These are phyloP conservation scores for Vaccinium corymbosum DNA, from an alignment of 148 eudicot genomes.

Conservation along the genomic window DNA sequence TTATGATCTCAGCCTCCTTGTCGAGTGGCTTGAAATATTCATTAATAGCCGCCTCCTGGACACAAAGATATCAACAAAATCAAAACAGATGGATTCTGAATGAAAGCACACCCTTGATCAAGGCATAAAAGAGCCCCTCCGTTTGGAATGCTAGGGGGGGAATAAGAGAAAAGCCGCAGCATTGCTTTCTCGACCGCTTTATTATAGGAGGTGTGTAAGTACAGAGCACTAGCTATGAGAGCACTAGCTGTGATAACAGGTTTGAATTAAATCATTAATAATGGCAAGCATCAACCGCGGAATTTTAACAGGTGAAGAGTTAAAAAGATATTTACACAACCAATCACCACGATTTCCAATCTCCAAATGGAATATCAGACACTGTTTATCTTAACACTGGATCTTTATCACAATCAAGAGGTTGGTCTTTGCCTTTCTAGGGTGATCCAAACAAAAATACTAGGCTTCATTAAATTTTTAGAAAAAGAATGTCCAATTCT, in stretches of 20 bases:
- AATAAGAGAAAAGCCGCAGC: too few relatives aligned
- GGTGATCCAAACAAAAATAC: neutral
- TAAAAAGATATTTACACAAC: neutral
- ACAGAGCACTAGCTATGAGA: too few relatives aligned
- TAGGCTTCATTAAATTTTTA: neutral
- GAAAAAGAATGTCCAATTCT: neutral
- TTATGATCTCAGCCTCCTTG: constrained; percentile 67
- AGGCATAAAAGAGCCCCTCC: neutral
- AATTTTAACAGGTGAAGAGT: neutral
- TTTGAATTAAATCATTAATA: neutral
- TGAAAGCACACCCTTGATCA: neutral
- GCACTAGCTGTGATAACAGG: neutral
- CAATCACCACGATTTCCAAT: neutral
- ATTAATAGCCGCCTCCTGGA: constrained; percentile 78
- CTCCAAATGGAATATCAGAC: neutral
- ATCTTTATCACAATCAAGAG: neutral
- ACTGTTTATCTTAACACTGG: neutral
- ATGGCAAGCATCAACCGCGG: neutral
- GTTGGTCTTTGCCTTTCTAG: neutral
- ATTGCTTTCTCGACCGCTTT: too few relatives aligned
- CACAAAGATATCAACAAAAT: neutral
- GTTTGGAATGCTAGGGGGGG: too few relatives aligned
- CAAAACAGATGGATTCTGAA: neutral
- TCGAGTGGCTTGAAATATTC: constrained; percentile 80
- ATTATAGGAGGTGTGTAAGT: too few relatives aligned